These are phyloP conservation scores for Lotus japonicus DNA, from an alignment of 306 rosid species.

Conservation along the genomic window DNA sequence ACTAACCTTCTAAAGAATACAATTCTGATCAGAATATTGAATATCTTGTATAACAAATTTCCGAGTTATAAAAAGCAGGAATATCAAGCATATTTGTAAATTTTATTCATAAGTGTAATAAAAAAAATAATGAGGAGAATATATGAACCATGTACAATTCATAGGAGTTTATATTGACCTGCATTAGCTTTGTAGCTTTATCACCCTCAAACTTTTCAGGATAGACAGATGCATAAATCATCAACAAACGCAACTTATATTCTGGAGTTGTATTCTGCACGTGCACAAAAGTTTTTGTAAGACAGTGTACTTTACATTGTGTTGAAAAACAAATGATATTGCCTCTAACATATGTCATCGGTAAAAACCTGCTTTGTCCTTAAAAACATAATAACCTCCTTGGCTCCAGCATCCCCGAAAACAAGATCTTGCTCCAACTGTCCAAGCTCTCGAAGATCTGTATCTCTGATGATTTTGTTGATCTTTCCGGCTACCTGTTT, in stretches of 20 bases:
- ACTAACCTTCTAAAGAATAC: not conserved
- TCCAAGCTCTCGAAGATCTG: constrained; percentile 75
- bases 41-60: not conserved
- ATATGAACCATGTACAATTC: not conserved
- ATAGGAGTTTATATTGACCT: constrained; percentile 45
- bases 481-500: constrained; percentile 80
- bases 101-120: not conserved
- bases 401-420: constrained; percentile 93
- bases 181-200: constrained; percentile 83
- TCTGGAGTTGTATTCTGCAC: constrained; percentile 63
- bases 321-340: constrained; percentile 7
- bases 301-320: not conserved
- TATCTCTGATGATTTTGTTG: constrained; percentile 68
- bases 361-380: constrained; percentile 71
- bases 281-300: not conserved
- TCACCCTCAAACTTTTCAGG: constrained; percentile 96
- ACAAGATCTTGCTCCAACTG: constrained; percentile 97
- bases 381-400: constrained; percentile 77
- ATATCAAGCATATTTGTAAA: not conserved
- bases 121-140: not conserved
- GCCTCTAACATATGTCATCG: not conserved
- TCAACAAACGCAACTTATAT: constrained; percentile 82
- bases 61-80: not conserved
- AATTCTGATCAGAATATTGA: constrained; percentile 11
- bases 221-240: constrained; percentile 75